phyloP scores from a whole-genome alignment of 2,329 filamentous ascomycete species.

The Fusarium avenaceum region DNA sequence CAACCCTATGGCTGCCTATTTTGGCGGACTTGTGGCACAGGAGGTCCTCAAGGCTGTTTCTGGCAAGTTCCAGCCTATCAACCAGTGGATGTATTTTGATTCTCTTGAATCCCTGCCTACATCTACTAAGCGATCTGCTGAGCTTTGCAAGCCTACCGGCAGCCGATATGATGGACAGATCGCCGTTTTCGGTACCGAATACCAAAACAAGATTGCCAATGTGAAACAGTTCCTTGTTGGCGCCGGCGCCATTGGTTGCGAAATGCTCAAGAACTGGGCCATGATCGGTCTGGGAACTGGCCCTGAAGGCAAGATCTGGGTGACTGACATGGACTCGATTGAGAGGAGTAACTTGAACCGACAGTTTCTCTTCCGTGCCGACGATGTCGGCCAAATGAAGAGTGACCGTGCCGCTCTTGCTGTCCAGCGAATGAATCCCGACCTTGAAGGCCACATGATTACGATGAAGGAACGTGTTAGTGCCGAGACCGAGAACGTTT shows the following conservation, averaged over 20 bases:
- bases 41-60: slow-evolving; percentile 97
- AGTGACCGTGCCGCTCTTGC: slow-evolving; percentile 92
- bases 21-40: slow-evolving; percentile 92
- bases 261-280: slow-evolving; percentile 99
- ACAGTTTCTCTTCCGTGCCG: slow-evolving; percentile 93
- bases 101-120: slow-evolving; percentile 94
- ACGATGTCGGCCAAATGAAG: slow-evolving; percentile 96
- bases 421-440: slow-evolving; percentile 96
- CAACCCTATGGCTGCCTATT: slow-evolving; percentile 92
- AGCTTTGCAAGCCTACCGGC: slow-evolving; percentile 86
- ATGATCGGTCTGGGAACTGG: slow-evolving; percentile 96
- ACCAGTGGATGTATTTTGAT: slow-evolving; percentile 98
- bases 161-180: slow-evolving; percentile 97
- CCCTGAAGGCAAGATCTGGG: slow-evolving; percentile 86
- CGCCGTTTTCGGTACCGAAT: slow-evolving; percentile 93
- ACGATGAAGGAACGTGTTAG: slow-evolving; percentile 91
- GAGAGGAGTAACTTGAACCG: slow-evolving; percentile 99
- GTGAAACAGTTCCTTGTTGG: slow-evolving; percentile 94
- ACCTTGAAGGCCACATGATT: slow-evolving; percentile 86
- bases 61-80: slow-evolving; percentile 96
- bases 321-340: slow-evolving; percentile 98
- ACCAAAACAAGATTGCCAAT: slow-evolving; percentile 93
- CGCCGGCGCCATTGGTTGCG: slow-evolving; percentile 96
- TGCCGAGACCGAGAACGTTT: slow-evolving; percentile 90
- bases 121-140: slow-evolving; percentile 80